Evolutionary conservation across 768 basidiomycete genomes (phyloP).

Genomic region (Lactifluus pinguis): DNA sequence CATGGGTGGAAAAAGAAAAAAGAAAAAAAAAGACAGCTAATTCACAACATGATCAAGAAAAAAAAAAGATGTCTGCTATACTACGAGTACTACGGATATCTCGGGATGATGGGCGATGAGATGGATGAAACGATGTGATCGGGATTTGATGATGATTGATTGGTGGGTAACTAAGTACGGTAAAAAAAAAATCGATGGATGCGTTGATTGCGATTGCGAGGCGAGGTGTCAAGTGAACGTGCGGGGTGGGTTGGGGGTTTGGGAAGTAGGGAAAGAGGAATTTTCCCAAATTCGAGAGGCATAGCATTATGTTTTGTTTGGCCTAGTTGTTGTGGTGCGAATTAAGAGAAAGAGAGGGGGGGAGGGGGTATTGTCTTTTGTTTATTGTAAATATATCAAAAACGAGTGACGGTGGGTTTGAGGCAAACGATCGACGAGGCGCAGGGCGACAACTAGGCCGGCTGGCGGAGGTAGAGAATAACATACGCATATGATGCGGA

Average conservation of each 20-base stretch:
- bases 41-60: constrained; percentile 11
- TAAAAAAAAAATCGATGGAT: too few species aligned
- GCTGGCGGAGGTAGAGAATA: background rate
- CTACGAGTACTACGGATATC: constrained; percentile 7
- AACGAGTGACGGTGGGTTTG: background rate
- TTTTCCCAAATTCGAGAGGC: background rate
- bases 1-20: background rate
- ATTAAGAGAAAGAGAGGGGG: background rate
- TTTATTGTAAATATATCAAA: background rate
- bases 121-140: background rate
- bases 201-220: background rate
- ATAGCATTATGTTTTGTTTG: background rate
- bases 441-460: background rate
- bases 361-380: background rate
- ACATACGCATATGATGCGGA: background rate
- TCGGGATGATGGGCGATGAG: background rate
- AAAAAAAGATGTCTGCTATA: constrained; percentile 3
- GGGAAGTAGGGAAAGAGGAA: background rate
- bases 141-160: background rate
- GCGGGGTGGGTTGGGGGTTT: background rate
- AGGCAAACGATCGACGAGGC: background rate
- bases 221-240: background rate
- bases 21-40: background rate
- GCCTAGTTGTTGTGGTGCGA: background rate
- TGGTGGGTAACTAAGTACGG: too few species aligned